Base-by-base conservation (phyloP, 495 filamentous ascomycete genomes). In the Penicillium atrosanguineum region DNA sequence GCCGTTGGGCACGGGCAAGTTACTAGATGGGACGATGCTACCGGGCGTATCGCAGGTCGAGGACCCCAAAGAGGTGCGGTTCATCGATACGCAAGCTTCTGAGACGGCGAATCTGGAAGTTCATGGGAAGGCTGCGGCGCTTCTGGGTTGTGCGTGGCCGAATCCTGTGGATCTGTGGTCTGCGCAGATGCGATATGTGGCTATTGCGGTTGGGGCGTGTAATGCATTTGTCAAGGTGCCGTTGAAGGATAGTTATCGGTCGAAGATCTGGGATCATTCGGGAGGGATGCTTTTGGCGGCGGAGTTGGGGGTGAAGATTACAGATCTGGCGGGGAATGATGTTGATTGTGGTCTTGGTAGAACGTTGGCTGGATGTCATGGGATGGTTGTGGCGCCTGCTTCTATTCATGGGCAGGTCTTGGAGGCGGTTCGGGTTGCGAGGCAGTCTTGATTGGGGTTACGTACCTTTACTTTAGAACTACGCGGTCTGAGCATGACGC, bases 251-350 rank as follows among this genome's bases (percentile, higher is more conserved):
- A 64, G 69, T 0, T 72, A 83, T 51, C 70, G 70, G 23, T 84
- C 79, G n/a, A 85, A 85, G 65, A 73, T 86, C 15, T 89, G 87
- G 87, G 87, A 89, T 56, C 87, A 89, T 65, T 80, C 82, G 0
- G 87, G 85, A 7, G 85, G 83, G 0, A 84, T 87, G 79, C 64
- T 89, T 23, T 70, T 88, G 28, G 86, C 82, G 42, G 72, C 83
- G 65, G 87, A 89, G 59, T 67, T 83, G 2, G 87, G 87, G 0
- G 83, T 82, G 26, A 70, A 71, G 48, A 74, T 89, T 16, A 87
- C 80, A 0, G 86, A 89, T 56, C 67, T 88, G 2, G 67, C 83
- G 45, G 79, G 84, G 4, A 55, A 53, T 5, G 45, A 63, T 1
- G 70, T 78, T 15, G 67, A 75, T 48, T 75, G 70, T 56, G 62